phyloP scores from a whole-genome alignment of 768 basidiomycete species.

The Rhodosporidiobolus odoratus region DNA sequence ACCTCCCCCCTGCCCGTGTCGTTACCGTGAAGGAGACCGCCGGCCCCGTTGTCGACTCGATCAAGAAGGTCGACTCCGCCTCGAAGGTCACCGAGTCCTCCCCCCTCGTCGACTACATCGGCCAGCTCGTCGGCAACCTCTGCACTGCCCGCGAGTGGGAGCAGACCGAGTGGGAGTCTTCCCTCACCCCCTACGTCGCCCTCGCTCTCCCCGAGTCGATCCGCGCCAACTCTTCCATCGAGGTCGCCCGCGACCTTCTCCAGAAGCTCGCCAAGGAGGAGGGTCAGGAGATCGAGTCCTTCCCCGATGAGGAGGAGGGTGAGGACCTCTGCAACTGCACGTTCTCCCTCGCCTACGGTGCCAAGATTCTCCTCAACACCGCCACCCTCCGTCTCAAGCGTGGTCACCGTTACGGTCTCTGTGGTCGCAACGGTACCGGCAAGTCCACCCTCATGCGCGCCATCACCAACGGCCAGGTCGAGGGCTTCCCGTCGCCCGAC shows the following conservation, averaged over 20 bases:
- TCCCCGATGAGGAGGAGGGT: slow-evolving; percentile 54
- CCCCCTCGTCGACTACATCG: slow-evolving; percentile 48
- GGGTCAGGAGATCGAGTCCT: slow-evolving; percentile 38
- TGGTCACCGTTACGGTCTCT: slow-evolving; percentile 89
- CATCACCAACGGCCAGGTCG: slow-evolving; percentile 71
- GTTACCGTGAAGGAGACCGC: slow-evolving; percentile 65
- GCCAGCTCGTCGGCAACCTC: slow-evolving; percentile 66
- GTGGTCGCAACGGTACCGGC: slow-evolving; percentile 88
- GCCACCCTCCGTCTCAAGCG: slow-evolving; percentile 83
- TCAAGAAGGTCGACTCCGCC: slow-evolving; percentile 57
- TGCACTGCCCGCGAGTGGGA: slow-evolving; percentile 48
- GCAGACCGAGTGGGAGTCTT: slow-evolving; percentile 45
- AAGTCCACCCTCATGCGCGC: slow-evolving; percentile 96
- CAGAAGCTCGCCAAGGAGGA: slow-evolving; percentile 49
- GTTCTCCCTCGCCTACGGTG: slow-evolving; percentile 81
- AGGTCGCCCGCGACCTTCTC: slow-evolving; percentile 73
- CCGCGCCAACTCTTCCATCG: slow-evolving; percentile 61
- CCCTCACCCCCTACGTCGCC: slow-evolving; percentile 41
- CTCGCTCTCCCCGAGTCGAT: slow-evolving; percentile 41
- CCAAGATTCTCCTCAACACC: slow-evolving; percentile 70
- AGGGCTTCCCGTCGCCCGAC: slow-evolving; percentile 89
- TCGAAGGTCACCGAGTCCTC: slow-evolving; percentile 35
- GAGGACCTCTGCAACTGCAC: slow-evolving; percentile 88
- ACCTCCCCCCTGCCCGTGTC: slow-evolving; percentile 77
- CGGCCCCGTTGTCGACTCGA: slow-evolving; percentile 64